Base-by-base conservation (phyloP, 768 basidiomycete genomes). In the Lactifluus volemus region DNA sequence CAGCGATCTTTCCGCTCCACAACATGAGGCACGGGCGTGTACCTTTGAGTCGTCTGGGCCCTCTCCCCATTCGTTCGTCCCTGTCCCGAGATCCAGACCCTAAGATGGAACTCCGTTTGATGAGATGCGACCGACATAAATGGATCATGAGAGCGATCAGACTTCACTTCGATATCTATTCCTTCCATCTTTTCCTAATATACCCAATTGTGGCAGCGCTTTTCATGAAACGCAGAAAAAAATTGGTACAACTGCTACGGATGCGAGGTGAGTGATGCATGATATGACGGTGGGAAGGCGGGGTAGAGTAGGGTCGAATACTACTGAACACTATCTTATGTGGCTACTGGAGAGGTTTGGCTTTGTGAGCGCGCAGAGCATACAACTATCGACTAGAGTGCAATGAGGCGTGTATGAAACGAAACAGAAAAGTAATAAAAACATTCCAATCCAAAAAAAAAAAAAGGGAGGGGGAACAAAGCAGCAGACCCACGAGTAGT, bases 1-100 rank as follows among this genome's bases (percentile, higher is more conserved):
- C 61, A 62, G 61, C 61, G 61, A 62, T 39, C 25, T 62, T 62
- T 62, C 61, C 56, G 61, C 61, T 62, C 61, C 61, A 62, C 61
- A 62, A 49, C 61, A 62, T 51, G 61, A 58, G 61, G 56, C 56
- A 2, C n/a, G 51, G 51, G 52, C 58, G 58, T 59, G 58, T 53
- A 59, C 52, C 50, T 59, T 59, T 59, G 52, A 29, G 12, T 48
- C 32, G 45, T 38, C 51, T 51, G 34, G 50, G 21, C 50, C 50
- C 21, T n/a, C 55, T 39, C 15, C 34, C 45, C 45, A 38, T 56
- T 56, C 45, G 55, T 47, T 32, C 54, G 42, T 12, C 12, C 41
- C 19, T 58, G n/a, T 25, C 50, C 54, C 42, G 42, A 29, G 59
- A 21, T 54, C 59, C 53, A 60, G 59, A 60, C 59, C 34, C 36